Conservation (phyloP, 2,329 filamentous ascomycete species). For the Pseudofabraea citricarpa region DNA sequence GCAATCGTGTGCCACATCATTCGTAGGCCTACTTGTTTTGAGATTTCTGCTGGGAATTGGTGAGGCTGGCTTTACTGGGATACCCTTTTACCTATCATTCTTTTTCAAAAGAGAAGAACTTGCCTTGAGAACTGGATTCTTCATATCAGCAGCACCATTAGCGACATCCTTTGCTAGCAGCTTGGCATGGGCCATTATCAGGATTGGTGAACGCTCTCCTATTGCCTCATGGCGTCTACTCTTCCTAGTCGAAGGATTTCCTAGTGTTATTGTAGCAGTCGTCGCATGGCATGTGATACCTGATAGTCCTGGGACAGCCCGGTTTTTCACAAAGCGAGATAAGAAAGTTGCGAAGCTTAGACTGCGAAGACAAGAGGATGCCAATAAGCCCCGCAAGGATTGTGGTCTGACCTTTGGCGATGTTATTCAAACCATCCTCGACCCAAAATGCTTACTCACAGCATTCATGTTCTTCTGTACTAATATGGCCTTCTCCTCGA, state of each 20-base stretch:
- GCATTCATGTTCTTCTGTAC: constrained; percentile 81
- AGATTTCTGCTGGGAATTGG: constrained; percentile 55
- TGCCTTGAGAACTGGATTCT: constrained; percentile 79
- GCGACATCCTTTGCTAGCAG: constrained; percentile 79
- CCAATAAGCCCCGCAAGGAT: constrained; percentile 11
- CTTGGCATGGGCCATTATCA: constrained; percentile 74
- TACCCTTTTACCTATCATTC: constrained; percentile 60
- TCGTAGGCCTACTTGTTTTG: constrained; percentile 50
- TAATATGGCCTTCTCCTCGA: constrained; percentile 82
- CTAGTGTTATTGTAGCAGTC: constrained; percentile 69
- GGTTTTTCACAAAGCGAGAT: constrained; percentile 58
- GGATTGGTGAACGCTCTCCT: constrained; percentile 56
- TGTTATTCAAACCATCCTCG: constrained; percentile 52
- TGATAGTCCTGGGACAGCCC: constrained; percentile 64
- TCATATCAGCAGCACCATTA: constrained; percentile 79
- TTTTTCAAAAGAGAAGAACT: constrained; percentile 67
- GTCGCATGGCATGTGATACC: constrained; percentile 73
- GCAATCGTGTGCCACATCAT: constrained; percentile 63
- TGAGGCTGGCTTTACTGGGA: constrained; percentile 61
- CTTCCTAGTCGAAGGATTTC: constrained; percentile 81
- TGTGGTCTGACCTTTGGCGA: constrained; percentile 51
- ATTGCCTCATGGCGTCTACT: constrained; percentile 82
- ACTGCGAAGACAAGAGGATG: constrained; percentile 40
- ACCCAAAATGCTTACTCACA: constrained; percentile 70
- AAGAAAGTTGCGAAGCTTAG: constrained; percentile 67